Conservation (phyloP, 2,329 filamentous ascomycete genomes). For the Colletotrichum kahawae region DNA sequence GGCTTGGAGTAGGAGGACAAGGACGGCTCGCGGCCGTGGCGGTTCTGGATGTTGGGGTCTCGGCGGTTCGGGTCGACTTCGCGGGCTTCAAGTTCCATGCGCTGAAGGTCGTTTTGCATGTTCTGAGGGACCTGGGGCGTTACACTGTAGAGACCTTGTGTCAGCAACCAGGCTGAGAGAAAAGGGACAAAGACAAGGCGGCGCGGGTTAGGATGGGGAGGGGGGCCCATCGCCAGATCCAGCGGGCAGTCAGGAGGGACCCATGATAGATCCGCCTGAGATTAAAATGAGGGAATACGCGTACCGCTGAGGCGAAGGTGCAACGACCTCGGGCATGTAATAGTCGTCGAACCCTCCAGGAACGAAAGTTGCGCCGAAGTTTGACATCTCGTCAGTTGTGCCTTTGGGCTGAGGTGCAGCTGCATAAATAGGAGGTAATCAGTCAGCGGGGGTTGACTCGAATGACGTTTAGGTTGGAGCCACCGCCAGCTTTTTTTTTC, state of each 20-base stretch:
- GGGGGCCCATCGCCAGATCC: slow-evolving; percentile 16
- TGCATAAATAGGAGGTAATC: slow-evolving; percentile 33
- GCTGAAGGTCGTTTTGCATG: slow-evolving; percentile 92
- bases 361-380: slow-evolving; percentile 62
- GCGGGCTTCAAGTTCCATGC: slow-evolving; percentile 82
- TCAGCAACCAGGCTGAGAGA: slow-evolving; percentile 33
- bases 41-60: slow-evolving; percentile 31
- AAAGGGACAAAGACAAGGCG: slow-evolving; percentile 2
- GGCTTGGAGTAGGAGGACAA: slow-evolving; percentile 43
- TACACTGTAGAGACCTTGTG: slow-evolving; percentile 63
- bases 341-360: slow-evolving; percentile 64
- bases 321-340: slow-evolving; percentile 65
- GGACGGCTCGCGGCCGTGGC: slow-evolving; percentile 49
- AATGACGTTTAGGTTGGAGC: slow-evolving; percentile 22
- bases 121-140: slow-evolving; percentile 96
- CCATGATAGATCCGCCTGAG: slow-evolving; percentile 14
- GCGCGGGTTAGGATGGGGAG: not conserved
- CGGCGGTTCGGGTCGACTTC: slow-evolving; percentile 47
- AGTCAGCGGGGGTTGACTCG: slow-evolving; percentile 28
- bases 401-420: slow-evolving; percentile 33
- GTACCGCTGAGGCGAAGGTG: slow-evolving; percentile 63
- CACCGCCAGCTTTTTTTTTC: slow-evolving; percentile 2
- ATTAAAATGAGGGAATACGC: slow-evolving; percentile 29
- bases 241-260: slow-evolving; percentile 8
- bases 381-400: slow-evolving; percentile 46